These are phyloP conservation scores for Peterozyma xylosa DNA, from an alignment of 805 yeast species.

Conservation along the genomic window DNA sequence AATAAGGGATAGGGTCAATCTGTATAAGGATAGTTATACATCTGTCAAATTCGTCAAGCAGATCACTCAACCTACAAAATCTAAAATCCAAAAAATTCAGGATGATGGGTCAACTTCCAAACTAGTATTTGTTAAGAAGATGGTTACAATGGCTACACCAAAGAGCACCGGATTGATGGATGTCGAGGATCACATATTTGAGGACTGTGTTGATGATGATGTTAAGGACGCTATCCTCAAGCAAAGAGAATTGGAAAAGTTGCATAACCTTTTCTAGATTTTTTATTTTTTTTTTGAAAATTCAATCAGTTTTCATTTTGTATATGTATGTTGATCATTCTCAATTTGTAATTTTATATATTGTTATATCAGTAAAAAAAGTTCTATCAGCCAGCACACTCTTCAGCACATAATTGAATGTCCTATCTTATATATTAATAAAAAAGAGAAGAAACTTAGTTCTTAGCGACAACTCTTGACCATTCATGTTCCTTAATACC, in stretches of 20 bases:
- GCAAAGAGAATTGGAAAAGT: slow-evolving; percentile 45
- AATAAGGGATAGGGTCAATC: slow-evolving; percentile 46
- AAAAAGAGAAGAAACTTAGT: too few species aligned
- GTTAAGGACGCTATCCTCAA: slow-evolving; percentile 50
- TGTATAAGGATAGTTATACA: slow-evolving; percentile 72
- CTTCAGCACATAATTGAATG: too few species aligned
- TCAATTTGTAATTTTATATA: too few species aligned
- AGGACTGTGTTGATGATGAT: slow-evolving; percentile 49
- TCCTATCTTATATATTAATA: too few species aligned
- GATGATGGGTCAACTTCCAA: slow-evolving; percentile 19
- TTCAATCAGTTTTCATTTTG: too few species aligned
- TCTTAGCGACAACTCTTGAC: slow-evolving; percentile 27
- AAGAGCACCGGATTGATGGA: slow-evolving; percentile 58
- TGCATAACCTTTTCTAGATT: not conserved
- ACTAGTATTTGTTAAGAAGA: slow-evolving; percentile 39
- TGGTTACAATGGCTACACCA: slow-evolving; percentile 36
- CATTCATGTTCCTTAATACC: slow-evolving; percentile 69
- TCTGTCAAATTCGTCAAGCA: slow-evolving; percentile 72
- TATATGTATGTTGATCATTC: too few species aligned
- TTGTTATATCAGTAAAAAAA: too few species aligned
- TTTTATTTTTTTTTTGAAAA: slow-evolving; percentile 5
- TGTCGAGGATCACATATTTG: slow-evolving; percentile 53
- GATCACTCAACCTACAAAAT: slow-evolving; percentile 62
- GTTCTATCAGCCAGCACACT: too few species aligned
- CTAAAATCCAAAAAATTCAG: slow-evolving; percentile 21